Evolutionary conservation across 75 land plant species (phyloP), one percentile per base, ranked within the genome.

Genomic region (Gnetum montanum): DNA sequence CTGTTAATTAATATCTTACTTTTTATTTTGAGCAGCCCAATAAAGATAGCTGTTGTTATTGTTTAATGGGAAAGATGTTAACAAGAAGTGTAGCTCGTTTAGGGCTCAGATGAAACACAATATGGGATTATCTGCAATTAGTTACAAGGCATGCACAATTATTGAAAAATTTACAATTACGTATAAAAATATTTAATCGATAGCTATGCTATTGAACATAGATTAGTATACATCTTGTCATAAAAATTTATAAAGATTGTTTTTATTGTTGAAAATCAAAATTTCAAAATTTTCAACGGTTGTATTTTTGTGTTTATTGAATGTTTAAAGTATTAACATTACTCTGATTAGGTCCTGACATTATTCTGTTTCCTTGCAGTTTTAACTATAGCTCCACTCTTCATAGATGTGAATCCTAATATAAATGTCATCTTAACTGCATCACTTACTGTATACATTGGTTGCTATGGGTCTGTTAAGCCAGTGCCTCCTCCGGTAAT

Each of bases 391-490:
- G 91, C 88, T 5, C 99, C 99, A n/a, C 85, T 95, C 27, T 73
- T 90, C 36, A 55, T 95, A 46, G 75, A 78, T 20, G 83, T 95
- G 52, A 70, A 95, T 70, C 88, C 99, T 40, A 95, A 95, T 60
- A 31, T 87, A 41, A 95, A 95, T 74, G 95, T 89, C 12, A 71
- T 95, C 33, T 56, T 84, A 60, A 95, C 99, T 35, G 99, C 99
- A 55, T 83, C 92, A 55, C 67, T 95, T 11, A 74, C 96, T 34
- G 99, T 95, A 24, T 95, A 70, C 49, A 75, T 90, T 4, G 99
- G 99, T 30, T 86, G 96, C 66, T 74, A 81, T 40, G 78, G 99
- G 2, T 95, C 99, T 47, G 97, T 95, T 41, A 95, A 95, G 76
- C 80, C 90, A 49, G 81, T 91, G 54, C 96, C 99, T n/a, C 99